These are phyloP conservation scores for Neurospora sp. DNA, from an alignment of 495 filamentous ascomycete species.

Conservation along the genomic window DNA sequence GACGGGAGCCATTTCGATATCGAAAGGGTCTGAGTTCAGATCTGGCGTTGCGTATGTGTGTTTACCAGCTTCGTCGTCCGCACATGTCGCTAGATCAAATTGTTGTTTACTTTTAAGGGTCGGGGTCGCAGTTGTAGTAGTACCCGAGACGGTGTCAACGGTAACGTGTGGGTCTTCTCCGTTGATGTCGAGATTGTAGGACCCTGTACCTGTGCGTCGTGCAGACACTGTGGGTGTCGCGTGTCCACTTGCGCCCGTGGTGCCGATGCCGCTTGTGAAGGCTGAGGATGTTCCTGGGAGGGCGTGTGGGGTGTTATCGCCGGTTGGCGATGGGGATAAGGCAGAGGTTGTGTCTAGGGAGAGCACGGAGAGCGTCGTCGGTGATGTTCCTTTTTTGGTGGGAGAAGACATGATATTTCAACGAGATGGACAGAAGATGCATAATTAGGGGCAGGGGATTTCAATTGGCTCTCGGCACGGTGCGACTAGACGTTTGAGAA, in stretches of 20 bases:
- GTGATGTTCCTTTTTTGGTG: background rate
- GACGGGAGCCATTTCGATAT: slow-evolving; percentile 40
- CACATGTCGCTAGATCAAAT: background rate
- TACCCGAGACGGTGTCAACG: background rate
- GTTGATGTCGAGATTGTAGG: background rate
- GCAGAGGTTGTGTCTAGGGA: background rate
- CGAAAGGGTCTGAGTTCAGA: slow-evolving; percentile 14
- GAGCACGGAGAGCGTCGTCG: background rate
- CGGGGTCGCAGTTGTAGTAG: background rate
- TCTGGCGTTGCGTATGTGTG: background rate
- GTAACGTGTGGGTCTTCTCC: background rate
- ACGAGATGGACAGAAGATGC: background rate
- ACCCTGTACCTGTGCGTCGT: background rate
- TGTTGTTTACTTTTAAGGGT: background rate
- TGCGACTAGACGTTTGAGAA: background rate
- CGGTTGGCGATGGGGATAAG: background rate
- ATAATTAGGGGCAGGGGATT: background rate
- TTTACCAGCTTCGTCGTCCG: background rate
- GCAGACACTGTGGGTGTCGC: slow-evolving; percentile 2
- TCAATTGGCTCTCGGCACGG: background rate
- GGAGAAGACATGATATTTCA: background rate
- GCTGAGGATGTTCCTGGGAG: background rate
- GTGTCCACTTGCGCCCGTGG: slow-evolving; percentile 2
- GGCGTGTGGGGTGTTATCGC: background rate
- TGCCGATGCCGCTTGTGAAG: background rate